Evolutionary conservation across 2,329 filamentous ascomycete species (phyloP).

Genomic region (Tricladium varicosporioides): DNA sequence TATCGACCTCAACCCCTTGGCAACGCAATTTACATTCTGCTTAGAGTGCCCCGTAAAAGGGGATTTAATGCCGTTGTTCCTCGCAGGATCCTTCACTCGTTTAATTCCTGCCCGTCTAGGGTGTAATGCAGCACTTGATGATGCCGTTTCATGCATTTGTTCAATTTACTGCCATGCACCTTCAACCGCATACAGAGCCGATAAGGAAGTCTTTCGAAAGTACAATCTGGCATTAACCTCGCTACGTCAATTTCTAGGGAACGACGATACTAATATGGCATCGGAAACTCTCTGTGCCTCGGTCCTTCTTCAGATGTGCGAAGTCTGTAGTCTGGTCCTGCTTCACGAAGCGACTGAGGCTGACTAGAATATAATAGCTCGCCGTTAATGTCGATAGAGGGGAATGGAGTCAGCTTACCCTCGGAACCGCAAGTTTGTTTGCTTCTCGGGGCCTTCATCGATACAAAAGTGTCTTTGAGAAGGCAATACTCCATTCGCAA

Average conservation of each 20-base stretch:
- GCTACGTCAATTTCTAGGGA: conserved; percentile 4
- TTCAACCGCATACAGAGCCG: conserved; percentile 1
- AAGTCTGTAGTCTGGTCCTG: conserved; percentile 4
- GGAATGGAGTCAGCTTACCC: conserved; percentile 16
- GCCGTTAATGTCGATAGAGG: conserved; percentile 11
- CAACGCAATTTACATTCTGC: conserved; percentile 10
- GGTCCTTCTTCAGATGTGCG: conserved; percentile 18
- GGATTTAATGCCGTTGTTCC: conserved; percentile 8
- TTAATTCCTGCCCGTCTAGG: conserved; percentile 14
- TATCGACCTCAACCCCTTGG: conserved; percentile 6
- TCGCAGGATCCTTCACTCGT: conserved; percentile 14
- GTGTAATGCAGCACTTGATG: conserved; percentile 16
- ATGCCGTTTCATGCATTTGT: conserved; percentile 17
- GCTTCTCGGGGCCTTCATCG: conserved; percentile 9
- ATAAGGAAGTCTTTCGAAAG: conserved; percentile 5
- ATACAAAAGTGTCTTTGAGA: conserved; percentile 17
- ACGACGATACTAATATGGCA: conserved; percentile 1
- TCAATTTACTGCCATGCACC: conserved; percentile 8
- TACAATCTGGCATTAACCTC: conserved; percentile 16
- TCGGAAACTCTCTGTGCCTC: conserved; percentile 20
- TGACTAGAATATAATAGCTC: conserved; percentile 6
- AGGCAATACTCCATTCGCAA: conserved; percentile 19
- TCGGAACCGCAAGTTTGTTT: conserved; percentile 13
- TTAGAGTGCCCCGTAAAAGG: conserved; percentile 12
- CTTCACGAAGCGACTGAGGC: too few species aligned